Percentiles rank a stretch among this genome's conserved stretches.
phyloP scores from a whole-genome alignment of 495 filamentous ascomycete species.

The Aspergillus coremiiformis region DNA sequence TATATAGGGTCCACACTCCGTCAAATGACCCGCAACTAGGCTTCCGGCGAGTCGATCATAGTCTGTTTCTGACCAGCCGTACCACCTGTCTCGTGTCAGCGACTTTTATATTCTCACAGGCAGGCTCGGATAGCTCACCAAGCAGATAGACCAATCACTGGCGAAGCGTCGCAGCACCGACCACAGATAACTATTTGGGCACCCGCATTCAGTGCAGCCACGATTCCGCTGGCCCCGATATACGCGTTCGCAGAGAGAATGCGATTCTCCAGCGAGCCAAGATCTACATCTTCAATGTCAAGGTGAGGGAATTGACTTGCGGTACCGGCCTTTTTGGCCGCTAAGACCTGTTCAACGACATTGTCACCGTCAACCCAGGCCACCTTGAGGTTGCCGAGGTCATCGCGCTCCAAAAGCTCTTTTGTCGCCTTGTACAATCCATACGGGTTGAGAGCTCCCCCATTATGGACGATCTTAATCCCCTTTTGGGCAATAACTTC shows the following conservation, averaged over 20 bases:
- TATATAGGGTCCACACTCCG: conserved; percentile 38
- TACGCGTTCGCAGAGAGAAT: background rate
- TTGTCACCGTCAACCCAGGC: no score
- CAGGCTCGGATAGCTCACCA: background rate
- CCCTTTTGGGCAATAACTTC: no score
- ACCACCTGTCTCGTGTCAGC: background rate
- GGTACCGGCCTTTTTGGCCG: no score
- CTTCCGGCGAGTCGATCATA: conserved; percentile 30
- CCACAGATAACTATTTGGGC: background rate
- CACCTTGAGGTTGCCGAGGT: no score
- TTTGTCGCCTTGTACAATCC: no score
- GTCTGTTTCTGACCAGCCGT: conserved; percentile 16
- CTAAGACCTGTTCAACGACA: no score
- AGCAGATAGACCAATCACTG: background rate
- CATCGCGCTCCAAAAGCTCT: no score
- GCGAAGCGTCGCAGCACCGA: background rate
- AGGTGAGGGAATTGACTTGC: no score
- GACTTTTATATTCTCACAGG: background rate
- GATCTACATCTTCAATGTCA: no score
- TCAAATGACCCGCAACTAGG: conserved; percentile 35
- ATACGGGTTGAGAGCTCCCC: no score
- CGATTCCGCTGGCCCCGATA: background rate
- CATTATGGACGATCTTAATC: no score
- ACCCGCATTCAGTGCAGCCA: background rate
- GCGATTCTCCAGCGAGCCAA: no score